These are phyloP conservation scores for Alternaria ethzedia DNA, from an alignment of 2,329 filamentous ascomycete species.

Conservation along the genomic window DNA sequence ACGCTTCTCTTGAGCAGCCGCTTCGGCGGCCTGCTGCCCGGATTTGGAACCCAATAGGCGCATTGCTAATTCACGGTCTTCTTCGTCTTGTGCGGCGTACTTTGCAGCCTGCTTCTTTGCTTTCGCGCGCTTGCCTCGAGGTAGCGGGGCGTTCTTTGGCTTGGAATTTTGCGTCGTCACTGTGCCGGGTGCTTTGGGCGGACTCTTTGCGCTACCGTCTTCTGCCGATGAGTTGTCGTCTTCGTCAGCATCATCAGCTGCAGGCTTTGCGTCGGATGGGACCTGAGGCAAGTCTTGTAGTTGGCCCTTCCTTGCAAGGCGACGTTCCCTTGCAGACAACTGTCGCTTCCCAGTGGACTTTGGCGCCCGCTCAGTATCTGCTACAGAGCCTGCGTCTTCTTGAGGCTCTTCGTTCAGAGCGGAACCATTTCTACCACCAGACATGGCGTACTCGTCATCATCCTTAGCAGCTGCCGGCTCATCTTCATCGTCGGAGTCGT, in stretches of 20 bases:
- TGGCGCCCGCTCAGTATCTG: constrained; percentile 35
- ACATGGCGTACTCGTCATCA: constrained; percentile 11
- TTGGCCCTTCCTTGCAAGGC: constrained; percentile 48
- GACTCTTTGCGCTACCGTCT: constrained; percentile 18
- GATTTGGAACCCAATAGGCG: constrained; percentile 82
- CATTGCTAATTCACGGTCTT: constrained; percentile 84
- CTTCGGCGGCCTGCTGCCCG: constrained; percentile 70
- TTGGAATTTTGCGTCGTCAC: constrained; percentile 39
- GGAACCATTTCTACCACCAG: constrained; percentile 13
- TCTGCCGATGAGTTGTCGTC: constrained; percentile 43
- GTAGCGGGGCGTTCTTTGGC: constrained; percentile 38
- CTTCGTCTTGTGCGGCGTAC: constrained; percentile 93
- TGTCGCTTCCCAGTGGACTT: constrained; percentile 37
- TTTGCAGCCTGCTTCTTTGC: constrained; percentile 87
- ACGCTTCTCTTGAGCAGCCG: constrained; percentile 66
- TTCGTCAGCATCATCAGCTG: constrained; percentile 21
- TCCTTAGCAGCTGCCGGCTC: constrained; percentile 16
- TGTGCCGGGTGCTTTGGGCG: constrained; percentile 31
- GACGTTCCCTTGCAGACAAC: constrained; percentile 48
- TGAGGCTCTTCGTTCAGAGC: constrained; percentile 22
- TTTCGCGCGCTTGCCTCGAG: constrained; percentile 79
- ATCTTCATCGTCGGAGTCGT: constrained; percentile 35
- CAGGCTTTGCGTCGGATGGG: constrained; percentile 20
- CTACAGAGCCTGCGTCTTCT: constrained; percentile 36
- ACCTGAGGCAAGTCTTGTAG: constrained; percentile 18